Evolutionary conservation across 768 basidiomycete species (phyloP), one percentile per base, ranked within the genome.

Genomic region (Lactarius akahatsu): DNA sequence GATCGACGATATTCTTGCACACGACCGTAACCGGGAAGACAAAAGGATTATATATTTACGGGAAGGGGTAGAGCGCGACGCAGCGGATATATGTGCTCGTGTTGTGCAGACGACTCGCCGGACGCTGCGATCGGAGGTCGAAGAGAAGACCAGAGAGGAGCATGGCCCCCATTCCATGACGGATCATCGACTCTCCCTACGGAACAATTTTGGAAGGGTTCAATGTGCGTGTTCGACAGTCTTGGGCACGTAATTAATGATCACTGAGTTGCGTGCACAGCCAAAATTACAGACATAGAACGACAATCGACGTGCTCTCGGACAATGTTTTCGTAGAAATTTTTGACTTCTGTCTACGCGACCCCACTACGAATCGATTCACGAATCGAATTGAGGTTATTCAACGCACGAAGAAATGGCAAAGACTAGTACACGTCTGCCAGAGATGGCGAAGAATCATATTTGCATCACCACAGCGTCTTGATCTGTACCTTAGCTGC

Each of bases 401-500:
- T 41, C 40, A 10, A 47, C 45, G n/a, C 45, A 47, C 20, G 4
- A 50, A n/a, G 10, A 23, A 50, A 23, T 50, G 47, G 47, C 47
- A 50, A 50, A 50, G 9, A 3, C 11, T 50, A 10, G 11, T 50
- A 10, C 47, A 50, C 9, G 47, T 50, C 47, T 50, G 47, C 23
- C 47, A 23, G 47, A 50, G 47, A 50, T 50, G 47, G 47, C 47
- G 47, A 50, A 23, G 23, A 50, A 23, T 50, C 47, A n/a, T 50
- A 50, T 50, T 50, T 11, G 47, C 10, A 2, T 50, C 23, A 23
- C 11, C 47, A 50, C 47, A n/a, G n/a, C 23, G 11, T 10, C 47
- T 50, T n/a, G 9, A 23, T 11, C 47, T 50, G n/a, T 8, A 10
- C 11, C 47, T 50, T n/a, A 23, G 10, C n/a, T 50, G 47, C 47